Percentiles rank a stretch among this genome's conserved stretches.
These are phyloP conservation scores for Ustilaginoidea virens DNA, from an alignment of 2,329 filamentous ascomycete genomes.

Conservation along the genomic window DNA sequence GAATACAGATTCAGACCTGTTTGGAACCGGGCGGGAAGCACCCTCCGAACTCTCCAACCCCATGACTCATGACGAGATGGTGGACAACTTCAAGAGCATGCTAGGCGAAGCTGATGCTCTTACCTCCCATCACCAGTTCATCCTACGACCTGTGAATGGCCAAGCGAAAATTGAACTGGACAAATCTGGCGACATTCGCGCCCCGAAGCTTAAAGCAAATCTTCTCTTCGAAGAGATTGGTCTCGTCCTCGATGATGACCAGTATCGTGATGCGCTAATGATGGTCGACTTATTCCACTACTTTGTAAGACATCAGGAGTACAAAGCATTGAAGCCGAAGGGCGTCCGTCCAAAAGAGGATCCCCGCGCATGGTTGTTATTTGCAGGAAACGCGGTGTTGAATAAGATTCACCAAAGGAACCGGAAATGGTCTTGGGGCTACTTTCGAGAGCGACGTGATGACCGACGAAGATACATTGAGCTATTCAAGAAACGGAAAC, in stretches of 20 bases:
- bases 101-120: slow-evolving; percentile 56
- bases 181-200: slow-evolving; percentile 68
- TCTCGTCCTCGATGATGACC: slow-evolving; percentile 90
- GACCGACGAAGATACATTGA: slow-evolving; percentile 80
- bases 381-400: slow-evolving; percentile 78
- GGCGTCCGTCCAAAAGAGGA: slow-evolving; percentile 70
- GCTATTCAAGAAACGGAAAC: slow-evolving; percentile 88
- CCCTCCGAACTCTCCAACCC: slow-evolving; percentile 29
- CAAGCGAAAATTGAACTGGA: slow-evolving; percentile 90
- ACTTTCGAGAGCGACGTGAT: slow-evolving; percentile 83
- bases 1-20: slow-evolving; percentile 82
- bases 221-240: slow-evolving; percentile 95
- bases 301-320: slow-evolving; percentile 94
- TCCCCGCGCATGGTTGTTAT: slow-evolving; percentile 79
- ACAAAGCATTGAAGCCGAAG: slow-evolving; percentile 83
- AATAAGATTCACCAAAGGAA: slow-evolving; percentile 93
- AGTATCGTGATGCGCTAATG: slow-evolving; percentile 96
- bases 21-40: slow-evolving; percentile 68
- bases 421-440: slow-evolving; percentile 87
- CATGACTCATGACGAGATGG: slow-evolving; percentile 59
- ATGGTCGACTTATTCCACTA: slow-evolving; percentile 98
- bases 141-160: slow-evolving; percentile 88
- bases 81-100: slow-evolving; percentile 61
- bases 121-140: slow-evolving; percentile 63
- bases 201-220: slow-evolving; percentile 78